Percentiles rank a stretch among this genome's conserved stretches.
These are phyloP conservation scores for Skeletonema potamos DNA, from an alignment of 108 stramenopile genomes.

Conservation along the genomic window DNA sequence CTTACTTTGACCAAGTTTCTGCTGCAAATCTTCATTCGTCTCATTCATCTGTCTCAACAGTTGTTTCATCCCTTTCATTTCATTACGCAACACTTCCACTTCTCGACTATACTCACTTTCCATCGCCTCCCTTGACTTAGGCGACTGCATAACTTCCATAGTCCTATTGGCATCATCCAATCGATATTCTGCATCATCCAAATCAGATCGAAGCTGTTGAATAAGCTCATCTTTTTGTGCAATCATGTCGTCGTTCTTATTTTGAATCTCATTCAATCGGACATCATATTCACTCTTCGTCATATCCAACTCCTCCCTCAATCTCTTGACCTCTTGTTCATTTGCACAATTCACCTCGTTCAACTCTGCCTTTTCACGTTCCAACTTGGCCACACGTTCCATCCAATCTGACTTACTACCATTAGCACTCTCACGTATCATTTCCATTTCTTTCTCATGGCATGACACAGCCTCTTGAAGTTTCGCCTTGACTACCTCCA, in stretches of 20 bases:
- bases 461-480: neutral
- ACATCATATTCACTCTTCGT: neutral
- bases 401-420: neutral
- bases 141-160: neutral
- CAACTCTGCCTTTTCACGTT: neutral
- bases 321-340: slow-evolving; percentile 5
- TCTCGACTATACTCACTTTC: slow-evolving; percentile 1
- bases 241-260: neutral
- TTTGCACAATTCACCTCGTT: neutral
- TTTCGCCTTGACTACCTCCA: neutral
- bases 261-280: neutral
- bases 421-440: neutral
- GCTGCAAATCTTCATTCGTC: slow-evolving; percentile 17
- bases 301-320: slow-evolving; percentile 4
- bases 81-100: neutral
- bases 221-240: neutral
- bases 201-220: neutral
- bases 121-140: neutral
- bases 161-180: neutral
- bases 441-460: slow-evolving; percentile 1
- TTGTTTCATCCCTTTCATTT: neutral
- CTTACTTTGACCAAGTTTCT: neutral
- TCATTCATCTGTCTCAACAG: slow-evolving; percentile 10
- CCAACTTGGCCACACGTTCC: neutral
- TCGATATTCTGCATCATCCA: neutral